These are phyloP conservation scores for Saxophila tyrrhenica DNA, from an alignment of 495 filamentous ascomycete genomes.

Conservation along the genomic window DNA sequence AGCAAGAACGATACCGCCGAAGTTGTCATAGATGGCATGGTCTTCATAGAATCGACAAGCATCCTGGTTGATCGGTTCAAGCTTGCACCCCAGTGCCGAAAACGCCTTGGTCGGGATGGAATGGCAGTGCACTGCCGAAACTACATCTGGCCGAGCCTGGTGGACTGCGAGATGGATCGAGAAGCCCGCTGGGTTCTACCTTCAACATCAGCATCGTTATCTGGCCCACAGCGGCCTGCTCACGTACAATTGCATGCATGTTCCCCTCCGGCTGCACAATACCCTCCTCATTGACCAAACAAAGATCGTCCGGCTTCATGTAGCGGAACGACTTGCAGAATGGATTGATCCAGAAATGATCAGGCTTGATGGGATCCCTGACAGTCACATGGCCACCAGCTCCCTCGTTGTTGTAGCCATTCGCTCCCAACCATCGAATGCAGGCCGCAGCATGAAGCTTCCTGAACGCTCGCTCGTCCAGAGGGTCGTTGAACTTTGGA, in stretches of 20 bases:
- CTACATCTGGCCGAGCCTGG: constrained; percentile 55
- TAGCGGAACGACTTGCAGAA: constrained; percentile 62
- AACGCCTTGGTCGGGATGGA: constrained; percentile 59
- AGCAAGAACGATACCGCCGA: constrained; percentile 62
- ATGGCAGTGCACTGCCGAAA: constrained; percentile 63
- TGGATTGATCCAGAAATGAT: constrained; percentile 58
- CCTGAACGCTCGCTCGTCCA: constrained; percentile 12
- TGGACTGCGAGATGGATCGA: constrained; percentile 43
- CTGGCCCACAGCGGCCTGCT: constrained; percentile 33
- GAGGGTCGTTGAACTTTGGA: constrained; percentile 10
- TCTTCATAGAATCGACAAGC: constrained; percentile 39
- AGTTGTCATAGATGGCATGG: constrained; percentile 48
- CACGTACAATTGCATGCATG: constrained; percentile 37
- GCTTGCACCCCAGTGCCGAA: constrained; percentile 48
- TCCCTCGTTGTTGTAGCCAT: constrained; percentile 17
- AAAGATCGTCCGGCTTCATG: constrained; percentile 58
- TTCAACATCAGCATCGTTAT: neutral
- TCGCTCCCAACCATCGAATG: constrained; percentile 14
- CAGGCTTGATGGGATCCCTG: constrained; percentile 21
- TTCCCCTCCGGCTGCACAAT: constrained; percentile 56
- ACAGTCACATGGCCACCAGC: constrained; percentile 23
- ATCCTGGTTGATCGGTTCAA: constrained; percentile 52
- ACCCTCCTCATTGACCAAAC: constrained; percentile 53
- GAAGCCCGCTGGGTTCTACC: constrained; percentile 45
- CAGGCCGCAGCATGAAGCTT: constrained; percentile 15